Conservation (phyloP, 2,329 filamentous ascomycete genomes). For the Trichocomaceae sp. region DNA sequence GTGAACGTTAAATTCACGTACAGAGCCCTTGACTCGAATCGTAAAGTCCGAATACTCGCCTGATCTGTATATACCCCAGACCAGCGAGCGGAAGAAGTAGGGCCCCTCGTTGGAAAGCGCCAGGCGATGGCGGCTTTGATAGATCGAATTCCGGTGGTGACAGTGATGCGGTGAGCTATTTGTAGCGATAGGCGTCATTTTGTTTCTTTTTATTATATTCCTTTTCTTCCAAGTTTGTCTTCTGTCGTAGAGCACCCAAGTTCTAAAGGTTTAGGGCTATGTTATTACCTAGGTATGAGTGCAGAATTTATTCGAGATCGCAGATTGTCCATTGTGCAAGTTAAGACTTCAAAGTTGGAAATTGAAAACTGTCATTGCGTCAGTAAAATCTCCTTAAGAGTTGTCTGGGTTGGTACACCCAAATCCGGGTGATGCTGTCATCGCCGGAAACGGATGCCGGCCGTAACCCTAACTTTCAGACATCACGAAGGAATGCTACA, state of each 20-base stretch:
- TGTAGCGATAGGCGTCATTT: background rate
- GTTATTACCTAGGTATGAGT: too few species aligned
- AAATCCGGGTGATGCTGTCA: conserved; percentile 5
- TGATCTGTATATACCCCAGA: conserved; percentile 11
- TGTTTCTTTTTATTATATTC: background rate
- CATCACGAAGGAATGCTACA: background rate
- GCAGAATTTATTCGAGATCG: too few species aligned
- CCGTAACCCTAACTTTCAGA: conserved; percentile 3
- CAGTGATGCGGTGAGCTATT: background rate
- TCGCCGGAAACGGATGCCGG: conserved; percentile 13
- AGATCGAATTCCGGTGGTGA: background rate
- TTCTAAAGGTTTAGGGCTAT: too few species aligned
- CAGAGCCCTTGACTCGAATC: conserved; percentile 9
- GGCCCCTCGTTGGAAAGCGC: conserved; percentile 3
- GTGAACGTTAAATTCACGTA: conserved; percentile 14
- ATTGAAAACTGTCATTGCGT: too few species aligned
- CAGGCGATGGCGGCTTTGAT: background rate
- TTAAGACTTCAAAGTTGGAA: too few species aligned
- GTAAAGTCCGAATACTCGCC: conserved; percentile 15
- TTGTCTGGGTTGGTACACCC: background rate
- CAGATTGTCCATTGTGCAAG: too few species aligned
- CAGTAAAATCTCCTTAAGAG: background rate
- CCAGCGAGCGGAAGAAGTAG: conserved; percentile 7
- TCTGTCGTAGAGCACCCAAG: background rate
- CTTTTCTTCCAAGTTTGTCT: background rate